Percentiles rank a stretch among this genome's conserved stretches.
Conservation (phyloP, 495 filamentous ascomycete genomes). For the Daldinia caldariorum region DNA sequence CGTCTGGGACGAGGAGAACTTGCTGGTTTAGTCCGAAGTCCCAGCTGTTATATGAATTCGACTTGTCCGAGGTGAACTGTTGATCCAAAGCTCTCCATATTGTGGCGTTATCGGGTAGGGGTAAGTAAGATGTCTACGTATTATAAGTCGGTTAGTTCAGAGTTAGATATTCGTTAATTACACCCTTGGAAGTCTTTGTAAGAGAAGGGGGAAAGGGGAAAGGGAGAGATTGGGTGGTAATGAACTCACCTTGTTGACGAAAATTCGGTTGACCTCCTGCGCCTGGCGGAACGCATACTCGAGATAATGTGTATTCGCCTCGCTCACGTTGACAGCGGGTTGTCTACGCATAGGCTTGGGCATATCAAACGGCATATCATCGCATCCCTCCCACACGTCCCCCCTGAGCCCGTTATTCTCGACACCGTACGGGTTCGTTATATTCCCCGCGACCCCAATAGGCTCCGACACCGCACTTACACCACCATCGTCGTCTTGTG, state of each 20-base stretch:
- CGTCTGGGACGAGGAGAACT: slow-evolving; percentile 61
- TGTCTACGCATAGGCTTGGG: slow-evolving; percentile 44
- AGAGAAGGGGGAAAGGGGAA: not conserved
- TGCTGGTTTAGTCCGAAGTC: slow-evolving; percentile 48
- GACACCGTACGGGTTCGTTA: slow-evolving; percentile 46
- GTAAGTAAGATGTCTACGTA: slow-evolving; percentile 43
- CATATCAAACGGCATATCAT: slow-evolving; percentile 51
- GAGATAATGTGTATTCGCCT: slow-evolving; percentile 46
- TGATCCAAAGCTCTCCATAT: slow-evolving; percentile 47
- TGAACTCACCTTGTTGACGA: slow-evolving; percentile 46
- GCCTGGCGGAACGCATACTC: slow-evolving; percentile 49
- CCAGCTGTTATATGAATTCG: slow-evolving; percentile 49
- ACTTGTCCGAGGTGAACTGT: slow-evolving; percentile 38
- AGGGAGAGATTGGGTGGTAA: not conserved
- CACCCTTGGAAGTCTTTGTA: not conserved
- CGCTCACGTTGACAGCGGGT: slow-evolving; percentile 38
- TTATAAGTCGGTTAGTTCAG: not conserved
- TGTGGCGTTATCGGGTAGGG: slow-evolving; percentile 43
- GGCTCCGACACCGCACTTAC: not conserved
- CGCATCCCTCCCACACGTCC: slow-evolving; percentile 49
- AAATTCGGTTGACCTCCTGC: slow-evolving; percentile 49
- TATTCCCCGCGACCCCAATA: slow-evolving; percentile 43
- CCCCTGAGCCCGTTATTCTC: slow-evolving; percentile 44
- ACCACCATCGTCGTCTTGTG: not conserved
- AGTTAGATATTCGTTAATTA: not conserved